Conservation (phyloP, 495 filamentous ascomycete genomes). For the Aspergillus egyptiacus region DNA sequence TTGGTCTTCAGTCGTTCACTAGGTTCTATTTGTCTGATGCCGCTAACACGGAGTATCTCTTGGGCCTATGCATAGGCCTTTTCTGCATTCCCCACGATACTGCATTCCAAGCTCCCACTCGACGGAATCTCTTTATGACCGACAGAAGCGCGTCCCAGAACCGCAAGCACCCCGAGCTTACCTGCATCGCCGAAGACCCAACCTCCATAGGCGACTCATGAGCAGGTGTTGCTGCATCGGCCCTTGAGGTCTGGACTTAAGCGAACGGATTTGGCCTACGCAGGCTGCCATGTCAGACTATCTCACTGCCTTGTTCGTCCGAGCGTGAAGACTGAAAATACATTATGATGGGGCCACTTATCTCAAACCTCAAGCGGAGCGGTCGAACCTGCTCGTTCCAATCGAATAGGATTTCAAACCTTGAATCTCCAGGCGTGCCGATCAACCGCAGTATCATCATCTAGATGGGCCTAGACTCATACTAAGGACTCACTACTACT, state of each 20-base stretch:
- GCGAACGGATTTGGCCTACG: too few species aligned
- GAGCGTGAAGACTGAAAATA: neutral
- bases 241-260: too few species aligned
- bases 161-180: too few species aligned
- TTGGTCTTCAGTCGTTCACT: too few species aligned
- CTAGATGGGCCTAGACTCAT: slow-evolving; percentile 7
- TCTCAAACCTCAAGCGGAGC: neutral
- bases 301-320: neutral
- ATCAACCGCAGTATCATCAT: neutral
- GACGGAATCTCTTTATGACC: neutral
- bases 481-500: neutral
- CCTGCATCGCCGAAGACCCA: neutral
- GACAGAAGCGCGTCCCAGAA: neutral
- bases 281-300: neutral
- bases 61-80: too few species aligned
- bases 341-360: too few species aligned
- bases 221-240: neutral
- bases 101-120: too few species aligned
- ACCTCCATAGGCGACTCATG: neutral
- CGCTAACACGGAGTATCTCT: neutral
- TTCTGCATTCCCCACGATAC: too few species aligned
- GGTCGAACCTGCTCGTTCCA: neutral
- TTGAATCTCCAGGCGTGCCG: neutral
- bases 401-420: neutral
- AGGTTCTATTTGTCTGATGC: neutral